Base-by-base conservation (phyloP, 768 basidiomycete genomes). In the Tulasnella sp. region DNA sequence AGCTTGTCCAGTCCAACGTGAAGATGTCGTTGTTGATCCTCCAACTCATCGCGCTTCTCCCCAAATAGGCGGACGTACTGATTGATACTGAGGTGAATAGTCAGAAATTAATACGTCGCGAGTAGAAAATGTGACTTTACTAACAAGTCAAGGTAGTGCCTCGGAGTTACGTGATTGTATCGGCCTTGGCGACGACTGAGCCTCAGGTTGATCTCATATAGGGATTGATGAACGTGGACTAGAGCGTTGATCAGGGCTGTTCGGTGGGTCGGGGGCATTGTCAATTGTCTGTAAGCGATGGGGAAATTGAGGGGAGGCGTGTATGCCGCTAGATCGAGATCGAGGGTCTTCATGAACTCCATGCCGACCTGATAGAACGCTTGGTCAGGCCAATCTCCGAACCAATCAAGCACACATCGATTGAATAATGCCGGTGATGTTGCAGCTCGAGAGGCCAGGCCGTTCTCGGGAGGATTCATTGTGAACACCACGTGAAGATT, bases 401-500 rank as follows among this genome's bases (percentile, higher is more conserved):
- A 98, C 96, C 96, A 99, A 71, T 99, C 95, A 60, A 99, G 77
- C 7, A 99, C 96, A 70, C 96, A 99, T 75, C 96, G 86, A 75
- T 99, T 99, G 83, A 95, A 95, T 67, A 98, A 75, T 17, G 96
- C 96, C 7, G 96, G 96, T 1, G 96, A 99, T 0, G 96, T 97
- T 2, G 95, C 96, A 10, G 93, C 96, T 50, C 93, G 81, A 19
- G 92, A 94, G 5, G 93, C 95, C 17, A 99, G 79, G 26, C 95
- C 96, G 60, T 95, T 93, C 67, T 92, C 85, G 0, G 94, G 95
- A 44, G 93, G 96, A 66, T 97, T 98, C 95, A 98, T 98, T 17
- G 95, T 98, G 75, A 98, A 99, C 8, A 98, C 96, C 32, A 98
- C 95, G 67, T 99, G 96, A 1, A 99, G 76, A 71, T 99, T 98